Evolutionary conservation across 2,329 filamentous ascomycete genomes (phyloP).

Genomic region (Pestalotiopsis sp.): DNA sequence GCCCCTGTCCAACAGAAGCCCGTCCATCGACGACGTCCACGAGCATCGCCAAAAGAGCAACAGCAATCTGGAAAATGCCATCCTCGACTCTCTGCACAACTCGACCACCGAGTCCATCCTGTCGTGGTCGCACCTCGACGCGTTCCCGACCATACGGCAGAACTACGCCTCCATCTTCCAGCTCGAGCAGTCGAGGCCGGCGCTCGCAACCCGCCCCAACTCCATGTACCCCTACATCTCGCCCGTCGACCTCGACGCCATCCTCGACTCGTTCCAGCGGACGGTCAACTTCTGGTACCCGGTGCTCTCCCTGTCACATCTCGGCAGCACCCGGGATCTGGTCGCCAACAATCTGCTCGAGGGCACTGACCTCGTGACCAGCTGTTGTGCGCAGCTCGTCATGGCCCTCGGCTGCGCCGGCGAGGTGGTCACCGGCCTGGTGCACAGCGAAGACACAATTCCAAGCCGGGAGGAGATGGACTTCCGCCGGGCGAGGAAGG

Average conservation of each 20-base stretch:
- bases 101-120: conserved; percentile 54
- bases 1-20: conserved; percentile 13
- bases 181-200: conserved; percentile 45
- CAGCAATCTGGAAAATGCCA: conserved; percentile 46
- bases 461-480: conserved; percentile 13
- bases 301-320: conserved; percentile 44
- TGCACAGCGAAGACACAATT: conserved; percentile 15
- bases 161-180: conserved; percentile 49
- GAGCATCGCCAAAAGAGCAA: conserved; percentile 19
- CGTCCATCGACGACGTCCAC: conserved; percentile 14
- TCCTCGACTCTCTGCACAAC: conserved; percentile 52
- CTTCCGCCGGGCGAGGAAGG: conserved; percentile 9
- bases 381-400: conserved; percentile 47
- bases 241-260: conserved; percentile 41
- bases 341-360: conserved; percentile 37
- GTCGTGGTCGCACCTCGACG: conserved; percentile 52
- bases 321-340: conserved; percentile 34
- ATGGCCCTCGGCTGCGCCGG: conserved; percentile 52
- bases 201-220: conserved; percentile 35
- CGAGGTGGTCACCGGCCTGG: conserved; percentile 37
- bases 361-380: conserved; percentile 35
- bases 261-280: conserved; percentile 46
- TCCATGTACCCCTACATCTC: conserved; percentile 46
- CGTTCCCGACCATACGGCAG: conserved; percentile 43
- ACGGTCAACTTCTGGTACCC: conserved; percentile 58